Base-by-base conservation (phyloP, 345 rosid genomes). In the Kandelia obovata region DNA sequence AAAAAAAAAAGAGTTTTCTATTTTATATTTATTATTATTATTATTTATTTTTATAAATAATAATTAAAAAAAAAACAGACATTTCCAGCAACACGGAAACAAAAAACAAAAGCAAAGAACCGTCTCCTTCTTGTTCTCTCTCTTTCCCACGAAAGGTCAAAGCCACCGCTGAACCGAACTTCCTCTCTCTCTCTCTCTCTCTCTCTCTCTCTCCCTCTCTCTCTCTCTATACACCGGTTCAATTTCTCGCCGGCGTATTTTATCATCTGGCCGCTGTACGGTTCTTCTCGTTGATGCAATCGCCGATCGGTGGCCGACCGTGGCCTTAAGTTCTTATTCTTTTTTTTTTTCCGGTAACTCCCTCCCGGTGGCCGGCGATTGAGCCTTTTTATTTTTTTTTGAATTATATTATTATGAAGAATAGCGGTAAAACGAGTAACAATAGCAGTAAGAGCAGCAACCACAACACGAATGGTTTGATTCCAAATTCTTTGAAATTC, bases 401-500 rank as follows among this genome's bases (percentile, higher is more conserved):
- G 1, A 5, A 66, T 9, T 37, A 39, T 23, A 61, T 61, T 43
- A 90, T 72, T 91, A 91, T 91, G 96, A 91, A 85, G 89, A 84
- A 81, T 69, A 80, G 39, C 78, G 58, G 43, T 61, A 78, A 73
- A 31, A 81, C 64, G 66, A 74, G 75, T 56, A 81, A 69, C 35
- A 73, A 72, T 27, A 71, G 65, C 52, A 69, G 35, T 58, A 85
- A 84, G 60, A 76, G 28, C 34, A 66, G 47, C 51, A 62, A 56
- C 62, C 65, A 58, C 59, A 71, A 63, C 53, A 70, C 56, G 17
- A 83, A 87, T 77, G 83, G 89, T 16, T 83, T 95, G 62, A 37
- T 95, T 53, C 97, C 97, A 1, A 83, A 75, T 83, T 92, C 97
- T 15, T 69, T 92, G 67, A 95, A 85, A 76, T 89, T 95, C 76